Conservation (phyloP, 2,329 filamentous ascomycete species). For the Sporothrix protearum region DNA sequence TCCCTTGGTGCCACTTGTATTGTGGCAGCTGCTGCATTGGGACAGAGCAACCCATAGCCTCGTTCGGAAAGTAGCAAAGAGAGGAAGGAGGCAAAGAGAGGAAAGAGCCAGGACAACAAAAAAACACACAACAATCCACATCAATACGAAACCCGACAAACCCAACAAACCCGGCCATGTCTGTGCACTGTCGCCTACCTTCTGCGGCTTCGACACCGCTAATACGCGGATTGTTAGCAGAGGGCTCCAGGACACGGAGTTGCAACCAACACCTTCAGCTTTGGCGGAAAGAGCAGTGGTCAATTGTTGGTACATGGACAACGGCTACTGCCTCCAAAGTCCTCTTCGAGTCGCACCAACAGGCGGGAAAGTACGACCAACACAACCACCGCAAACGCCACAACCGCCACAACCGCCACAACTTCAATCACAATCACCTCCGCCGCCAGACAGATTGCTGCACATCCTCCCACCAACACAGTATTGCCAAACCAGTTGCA, state of each 20-base stretch:
- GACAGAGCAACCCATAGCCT: conserved; percentile 6
- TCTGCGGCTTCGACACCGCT: not conserved
- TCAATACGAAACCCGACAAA: not conserved
- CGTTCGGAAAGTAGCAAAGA: not conserved
- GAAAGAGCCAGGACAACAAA: not conserved
- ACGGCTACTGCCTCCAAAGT: not conserved
- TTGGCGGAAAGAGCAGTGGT: not conserved
- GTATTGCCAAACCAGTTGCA: not conserved
- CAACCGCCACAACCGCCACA: not conserved
- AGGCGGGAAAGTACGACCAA: not conserved
- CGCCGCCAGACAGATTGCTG: not conserved
- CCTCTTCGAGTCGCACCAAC: not conserved
- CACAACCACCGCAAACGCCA: not conserved
- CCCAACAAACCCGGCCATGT: not conserved
- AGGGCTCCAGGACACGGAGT: not conserved
- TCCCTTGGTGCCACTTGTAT: not conserved
- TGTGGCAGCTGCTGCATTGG: conserved; percentile 6
- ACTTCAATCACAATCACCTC: not conserved
- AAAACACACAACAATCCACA: not conserved
- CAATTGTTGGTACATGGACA: not conserved
- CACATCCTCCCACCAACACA: not conserved
- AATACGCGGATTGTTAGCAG: conserved; percentile 9
- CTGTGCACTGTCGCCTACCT: not conserved
- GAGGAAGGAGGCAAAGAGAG: not conserved
- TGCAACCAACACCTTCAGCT: not conserved